These are phyloP conservation scores for Clonostachys byssicola DNA, from an alignment of 2,329 filamentous ascomycete species.

Conservation along the genomic window DNA sequence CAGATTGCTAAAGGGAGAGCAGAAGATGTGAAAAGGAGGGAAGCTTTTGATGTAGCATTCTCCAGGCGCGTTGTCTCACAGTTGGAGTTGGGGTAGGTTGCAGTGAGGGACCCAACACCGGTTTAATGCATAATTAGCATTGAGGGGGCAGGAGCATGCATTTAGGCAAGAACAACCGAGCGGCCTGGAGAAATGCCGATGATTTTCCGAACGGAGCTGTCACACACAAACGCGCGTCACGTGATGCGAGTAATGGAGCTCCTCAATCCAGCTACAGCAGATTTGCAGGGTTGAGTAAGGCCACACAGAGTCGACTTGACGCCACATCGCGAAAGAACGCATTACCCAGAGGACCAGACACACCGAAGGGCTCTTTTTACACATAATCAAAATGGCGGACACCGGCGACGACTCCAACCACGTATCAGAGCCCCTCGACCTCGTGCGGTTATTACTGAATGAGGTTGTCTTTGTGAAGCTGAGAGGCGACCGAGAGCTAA, in stretches of 20 bases:
- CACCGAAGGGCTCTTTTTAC: slow-evolving; percentile 1
- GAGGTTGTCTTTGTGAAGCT: slow-evolving; percentile 98
- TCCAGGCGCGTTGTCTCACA: too few species aligned
- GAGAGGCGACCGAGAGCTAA: slow-evolving; percentile 89
- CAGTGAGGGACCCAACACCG: too few species aligned
- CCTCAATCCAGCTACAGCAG: neutral
- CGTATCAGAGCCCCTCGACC: slow-evolving; percentile 88
- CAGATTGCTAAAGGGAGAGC: too few species aligned
- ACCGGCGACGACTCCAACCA: slow-evolving; percentile 67
- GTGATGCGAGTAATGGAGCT: too few species aligned
- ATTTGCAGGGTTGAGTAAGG: neutral
- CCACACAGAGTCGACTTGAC: neutral
- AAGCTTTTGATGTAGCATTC: too few species aligned
- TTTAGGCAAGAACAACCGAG: neutral
- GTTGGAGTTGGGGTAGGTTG: too few species aligned
- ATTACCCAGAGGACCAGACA: neutral
- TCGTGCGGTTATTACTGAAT: slow-evolving; percentile 90
- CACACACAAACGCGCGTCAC: too few species aligned
- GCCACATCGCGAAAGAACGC: neutral
- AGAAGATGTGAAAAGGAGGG: too few species aligned
- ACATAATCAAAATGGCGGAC: slow-evolving; percentile 67
- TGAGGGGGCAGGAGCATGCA: too few species aligned
- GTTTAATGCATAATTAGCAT: too few species aligned
- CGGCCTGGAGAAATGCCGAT: too few species aligned
- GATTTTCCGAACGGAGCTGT: too few species aligned